phyloP scores from a whole-genome alignment of 2,329 filamentous ascomycete genomes.

The Escovopsis sp. region DNA sequence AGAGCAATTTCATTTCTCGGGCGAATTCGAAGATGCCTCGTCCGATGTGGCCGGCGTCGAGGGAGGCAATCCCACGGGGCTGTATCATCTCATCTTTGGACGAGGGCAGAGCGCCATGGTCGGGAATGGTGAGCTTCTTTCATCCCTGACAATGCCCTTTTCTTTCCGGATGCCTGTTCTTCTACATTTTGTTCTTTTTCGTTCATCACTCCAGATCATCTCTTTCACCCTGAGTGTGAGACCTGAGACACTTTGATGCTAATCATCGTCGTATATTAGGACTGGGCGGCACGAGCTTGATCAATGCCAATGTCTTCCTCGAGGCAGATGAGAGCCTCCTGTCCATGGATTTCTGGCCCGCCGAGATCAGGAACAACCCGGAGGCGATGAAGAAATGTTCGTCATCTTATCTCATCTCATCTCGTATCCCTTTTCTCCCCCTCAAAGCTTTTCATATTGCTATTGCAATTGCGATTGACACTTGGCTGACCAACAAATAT shows the following conservation, averaged over 20 bases:
- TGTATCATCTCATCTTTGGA: slow-evolving; percentile 49
- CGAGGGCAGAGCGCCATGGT: slow-evolving; percentile 48
- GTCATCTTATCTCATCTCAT: too few relatives aligned
- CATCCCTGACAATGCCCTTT: too few relatives aligned
- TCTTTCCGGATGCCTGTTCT: background rate
- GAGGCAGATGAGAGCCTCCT: slow-evolving; percentile 41
- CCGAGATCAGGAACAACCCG: slow-evolving; percentile 32
- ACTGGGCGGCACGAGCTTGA: slow-evolving; percentile 48
- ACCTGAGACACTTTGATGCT: background rate
- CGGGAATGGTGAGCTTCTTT: slow-evolving; percentile 32
- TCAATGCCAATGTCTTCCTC: slow-evolving; percentile 54
- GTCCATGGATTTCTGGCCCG: slow-evolving; percentile 39
- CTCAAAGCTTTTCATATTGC: too few relatives aligned
- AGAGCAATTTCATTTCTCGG: slow-evolving; percentile 40
- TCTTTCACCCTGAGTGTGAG: too few relatives aligned
- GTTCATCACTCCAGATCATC: too few relatives aligned
- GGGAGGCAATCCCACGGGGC: slow-evolving; percentile 38
- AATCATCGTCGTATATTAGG: slow-evolving; percentile 18
- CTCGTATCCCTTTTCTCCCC: too few relatives aligned
- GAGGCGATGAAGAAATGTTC: slow-evolving; percentile 31
- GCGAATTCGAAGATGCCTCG: slow-evolving; percentile 30
- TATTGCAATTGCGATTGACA: too few relatives aligned
- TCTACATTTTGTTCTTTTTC: too few relatives aligned
- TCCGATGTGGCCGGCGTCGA: slow-evolving; percentile 20
- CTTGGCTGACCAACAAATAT: background rate